A percentile compares a stretch with the other conserved stretches of the same genome.
These are phyloP conservation scores for Amanita pseudoporphyria DNA, from an alignment of 768 basidiomycete genomes.

Conservation along the genomic window DNA sequence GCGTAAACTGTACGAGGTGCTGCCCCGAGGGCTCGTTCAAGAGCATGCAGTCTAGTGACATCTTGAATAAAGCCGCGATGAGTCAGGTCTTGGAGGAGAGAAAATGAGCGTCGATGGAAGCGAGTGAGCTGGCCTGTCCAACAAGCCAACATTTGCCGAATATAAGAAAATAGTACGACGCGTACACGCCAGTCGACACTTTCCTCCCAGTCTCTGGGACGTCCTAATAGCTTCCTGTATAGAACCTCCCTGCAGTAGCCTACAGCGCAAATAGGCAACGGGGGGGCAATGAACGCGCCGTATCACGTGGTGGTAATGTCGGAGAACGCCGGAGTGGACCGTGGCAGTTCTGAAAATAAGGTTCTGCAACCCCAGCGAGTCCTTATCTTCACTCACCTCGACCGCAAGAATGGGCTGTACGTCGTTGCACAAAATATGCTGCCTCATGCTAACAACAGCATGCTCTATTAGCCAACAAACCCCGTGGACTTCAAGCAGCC, in stretches of 20 bases:
- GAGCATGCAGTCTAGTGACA: constrained; percentile 37
- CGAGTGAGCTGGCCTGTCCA: background rate
- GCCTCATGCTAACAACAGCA: constrained; percentile 10
- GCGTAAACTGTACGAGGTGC: constrained; percentile 58
- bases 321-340: constrained; percentile 10
- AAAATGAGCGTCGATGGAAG: background rate
- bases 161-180: constrained; percentile 1
- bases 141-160: constrained; percentile 10
- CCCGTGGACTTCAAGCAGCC: constrained; percentile 97
- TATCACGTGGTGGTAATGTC: background rate
- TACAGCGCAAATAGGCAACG: background rate
- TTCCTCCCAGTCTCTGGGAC: no score
- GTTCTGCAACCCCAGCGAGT: constrained; percentile 30
- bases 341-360: constrained; percentile 37
- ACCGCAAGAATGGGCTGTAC: constrained; percentile 79
- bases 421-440: constrained; percentile 25
- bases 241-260: no score
- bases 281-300: no score
- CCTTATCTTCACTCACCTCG: constrained; percentile 32
- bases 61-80: constrained; percentile 40
- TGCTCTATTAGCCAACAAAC: constrained; percentile 76
- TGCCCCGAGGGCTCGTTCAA: constrained; percentile 26
- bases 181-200: no score
- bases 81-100: constrained; percentile 29
- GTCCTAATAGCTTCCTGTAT: no score